Evolutionary conservation across 2,329 filamentous ascomycete species (phyloP), one percentile per base, ranked within the genome.

Genomic region (Ramichloridium luteum): DNA sequence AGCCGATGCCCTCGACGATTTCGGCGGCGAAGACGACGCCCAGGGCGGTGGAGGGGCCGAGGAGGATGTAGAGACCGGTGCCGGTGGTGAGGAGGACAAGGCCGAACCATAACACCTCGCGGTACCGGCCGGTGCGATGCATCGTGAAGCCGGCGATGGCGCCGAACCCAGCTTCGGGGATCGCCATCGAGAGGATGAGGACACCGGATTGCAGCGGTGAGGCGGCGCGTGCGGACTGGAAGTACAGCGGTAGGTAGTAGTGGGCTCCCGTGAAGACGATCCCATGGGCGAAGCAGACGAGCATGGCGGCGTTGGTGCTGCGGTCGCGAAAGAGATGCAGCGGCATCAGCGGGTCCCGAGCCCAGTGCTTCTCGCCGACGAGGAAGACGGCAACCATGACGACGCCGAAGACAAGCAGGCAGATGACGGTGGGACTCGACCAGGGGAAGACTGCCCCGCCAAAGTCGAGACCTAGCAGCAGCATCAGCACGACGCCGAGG

Each of bases 241-340:
- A 76, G 55, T 77, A 85, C 0, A 84, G 62, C 0, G 80, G 80
- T 15, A 84, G 60, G 46, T 80, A 85, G 54, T 81, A 85, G 30
- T 74, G 70, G 1, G 65, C 65, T 0, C 67, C 71, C 25, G 80
- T 76, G 52, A 78, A 79, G 18, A 58, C 63, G 40, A 67, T 65
- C 10, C 60, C 59, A 41, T 70, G 65, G 11, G 57, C 54, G 44
- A 64, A 65, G 3, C 54, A 54, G 2, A 69, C 59, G 1, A 57
- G 45, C n/a, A 78, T 62, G 3, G 65, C 60, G 1, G 75, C 75
- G 8, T 72, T 49, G 33, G 72, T 76, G 1, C 74, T 71, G 17
- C 56, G 46, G 11, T 61, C 58, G 2, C 55, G 56, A 54, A 82
- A 80, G 0, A 83, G 57, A 3, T 60, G 60, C 34, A 80, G 55